Percentiles rank a stretch among this genome's conserved stretches.
Evolutionary conservation across 208 protist species (phyloP).

Genomic region (Crithidia mellificae): DNA sequence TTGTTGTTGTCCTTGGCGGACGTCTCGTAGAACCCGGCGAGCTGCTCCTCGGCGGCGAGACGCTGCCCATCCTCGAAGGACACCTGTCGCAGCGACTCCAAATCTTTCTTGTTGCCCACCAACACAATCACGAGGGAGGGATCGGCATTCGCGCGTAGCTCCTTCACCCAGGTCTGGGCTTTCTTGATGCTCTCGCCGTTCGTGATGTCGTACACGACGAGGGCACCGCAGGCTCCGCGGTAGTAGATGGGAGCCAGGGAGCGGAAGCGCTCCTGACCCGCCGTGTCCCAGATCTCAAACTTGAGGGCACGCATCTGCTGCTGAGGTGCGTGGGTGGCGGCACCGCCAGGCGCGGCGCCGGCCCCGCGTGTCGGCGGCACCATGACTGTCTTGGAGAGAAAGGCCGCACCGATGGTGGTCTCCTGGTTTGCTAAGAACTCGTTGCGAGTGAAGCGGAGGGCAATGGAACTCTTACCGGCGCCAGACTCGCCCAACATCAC

Average conservation of each 20-base stretch:
- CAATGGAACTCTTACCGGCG: slow-evolving; percentile 90
- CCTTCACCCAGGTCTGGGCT: slow-evolving; percentile 97
- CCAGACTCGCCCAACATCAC: slow-evolving; percentile 89
- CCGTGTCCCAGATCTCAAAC: slow-evolving; percentile 93
- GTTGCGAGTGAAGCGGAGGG: slow-evolving; percentile 83
- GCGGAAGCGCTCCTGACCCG: slow-evolving; percentile 91
- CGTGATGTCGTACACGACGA: slow-evolving; percentile 98
- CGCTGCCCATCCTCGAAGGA: slow-evolving; percentile 67
- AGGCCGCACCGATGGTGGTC: slow-evolving; percentile 88
- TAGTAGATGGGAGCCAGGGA: slow-evolving; percentile 94
- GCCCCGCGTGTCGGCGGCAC: slow-evolving; percentile 40
- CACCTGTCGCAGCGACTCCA: slow-evolving; percentile 88
- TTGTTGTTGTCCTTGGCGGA: slow-evolving; percentile 88
- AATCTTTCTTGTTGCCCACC: slow-evolving; percentile 96
- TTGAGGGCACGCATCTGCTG: slow-evolving; percentile 57
- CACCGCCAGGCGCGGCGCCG: slow-evolving; percentile 12
- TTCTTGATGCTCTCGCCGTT: slow-evolving; percentile 93
- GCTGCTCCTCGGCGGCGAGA: slow-evolving; percentile 69
- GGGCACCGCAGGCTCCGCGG: slow-evolving; percentile 85
- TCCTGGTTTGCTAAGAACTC: slow-evolving; percentile 86
- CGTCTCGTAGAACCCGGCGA: slow-evolving; percentile 83
- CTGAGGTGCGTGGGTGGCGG: slow-evolving; percentile 14
- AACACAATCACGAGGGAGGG: slow-evolving; percentile 93
- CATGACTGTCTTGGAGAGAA: slow-evolving; percentile 77
- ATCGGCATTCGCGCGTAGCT: slow-evolving; percentile 91